These are phyloP conservation scores for Vitellaria paradoxa DNA, from an alignment of 179 eudicot genomes.

Conservation along the genomic window DNA sequence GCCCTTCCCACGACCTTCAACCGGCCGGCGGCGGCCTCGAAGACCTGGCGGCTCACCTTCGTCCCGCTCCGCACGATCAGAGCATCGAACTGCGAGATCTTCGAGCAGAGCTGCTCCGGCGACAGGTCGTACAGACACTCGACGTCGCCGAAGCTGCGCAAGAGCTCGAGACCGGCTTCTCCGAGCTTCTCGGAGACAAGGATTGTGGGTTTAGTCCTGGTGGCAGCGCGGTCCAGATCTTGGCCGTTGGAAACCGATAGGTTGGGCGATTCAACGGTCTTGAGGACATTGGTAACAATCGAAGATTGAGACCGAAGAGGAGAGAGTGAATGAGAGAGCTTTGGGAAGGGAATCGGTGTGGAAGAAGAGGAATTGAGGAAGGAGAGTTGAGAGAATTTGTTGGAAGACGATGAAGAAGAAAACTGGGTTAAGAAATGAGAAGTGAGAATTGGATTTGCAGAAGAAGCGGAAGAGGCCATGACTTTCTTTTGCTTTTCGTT, in stretches of 20 bases:
- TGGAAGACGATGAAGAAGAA: too few species aligned
- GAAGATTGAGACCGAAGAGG: neutral
- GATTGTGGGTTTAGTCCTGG: slow-evolving; percentile 38
- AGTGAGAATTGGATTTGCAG: too few species aligned
- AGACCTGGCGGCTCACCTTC: slow-evolving; percentile 60
- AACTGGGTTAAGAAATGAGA: too few species aligned
- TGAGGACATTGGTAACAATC: slow-evolving; percentile 7
- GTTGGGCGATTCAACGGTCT: slow-evolving; percentile 9
- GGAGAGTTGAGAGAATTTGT: too few species aligned
- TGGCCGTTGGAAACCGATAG: slow-evolving; percentile 16
- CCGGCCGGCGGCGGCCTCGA: slow-evolving; percentile 58
- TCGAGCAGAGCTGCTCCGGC: slow-evolving; percentile 44
- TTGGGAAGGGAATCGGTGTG: neutral
- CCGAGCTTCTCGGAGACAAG: slow-evolving; percentile 90
- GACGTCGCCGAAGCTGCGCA: slow-evolving; percentile 44
- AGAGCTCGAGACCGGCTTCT: slow-evolving; percentile 58
- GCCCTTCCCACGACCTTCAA: slow-evolving; percentile 83
- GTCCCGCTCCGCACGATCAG: slow-evolving; percentile 79
- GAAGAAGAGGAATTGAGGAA: too few species aligned
- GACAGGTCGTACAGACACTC: slow-evolving; percentile 61
- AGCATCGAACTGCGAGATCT: slow-evolving; percentile 59
- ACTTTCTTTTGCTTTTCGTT: too few species aligned
- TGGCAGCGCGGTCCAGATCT: slow-evolving; percentile 16
- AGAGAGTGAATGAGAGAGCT: slow-evolving; percentile 35
- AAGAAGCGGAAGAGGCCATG: neutral